Percentiles rank a stretch among this genome's conserved stretches.
Conservation (phyloP, 176 grass and related monocot species). For the Luzula sylvatica region DNA sequence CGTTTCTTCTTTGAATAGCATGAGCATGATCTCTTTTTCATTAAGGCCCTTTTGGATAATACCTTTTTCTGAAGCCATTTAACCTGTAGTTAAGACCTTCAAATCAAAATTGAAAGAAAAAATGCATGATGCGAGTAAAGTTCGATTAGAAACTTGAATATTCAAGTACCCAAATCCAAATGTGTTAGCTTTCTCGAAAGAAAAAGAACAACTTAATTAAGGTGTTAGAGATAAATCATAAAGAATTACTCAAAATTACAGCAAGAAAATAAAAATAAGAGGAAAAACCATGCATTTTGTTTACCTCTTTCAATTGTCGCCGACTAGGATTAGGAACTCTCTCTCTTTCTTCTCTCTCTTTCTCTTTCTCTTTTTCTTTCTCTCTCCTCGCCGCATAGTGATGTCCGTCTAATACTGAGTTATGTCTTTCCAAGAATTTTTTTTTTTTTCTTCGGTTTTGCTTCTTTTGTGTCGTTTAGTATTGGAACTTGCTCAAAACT, state of each 20-base stretch:
- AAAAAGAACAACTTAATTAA: no score
- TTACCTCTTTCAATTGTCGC: no score
- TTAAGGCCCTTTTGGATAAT: constrained; percentile 43
- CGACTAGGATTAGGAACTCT: no score
- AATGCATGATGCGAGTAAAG: neutral
- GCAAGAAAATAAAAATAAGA: no score
- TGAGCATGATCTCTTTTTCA: constrained; percentile 47
- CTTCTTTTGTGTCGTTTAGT: constrained; percentile 18
- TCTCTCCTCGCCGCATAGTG: neutral
- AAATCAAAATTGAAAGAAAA: neutral
- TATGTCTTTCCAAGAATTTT: neutral
- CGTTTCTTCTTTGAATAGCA: constrained; percentile 53
- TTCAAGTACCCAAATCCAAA: neutral
- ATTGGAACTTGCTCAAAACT: neutral
- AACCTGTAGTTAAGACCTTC: neutral
- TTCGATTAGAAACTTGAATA: neutral
- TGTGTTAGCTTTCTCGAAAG: neutral
- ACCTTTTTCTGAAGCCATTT: constrained; percentile 39
- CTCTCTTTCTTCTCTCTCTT: no score
- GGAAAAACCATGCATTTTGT: no score
- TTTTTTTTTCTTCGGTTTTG: neutral
- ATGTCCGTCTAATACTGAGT: neutral
- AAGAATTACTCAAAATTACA: neutral
- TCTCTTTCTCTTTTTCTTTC: neutral
- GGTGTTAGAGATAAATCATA: neutral